phyloP scores from a whole-genome alignment of 129 eudicot species.

The Ambrosia artemisiifolia region DNA sequence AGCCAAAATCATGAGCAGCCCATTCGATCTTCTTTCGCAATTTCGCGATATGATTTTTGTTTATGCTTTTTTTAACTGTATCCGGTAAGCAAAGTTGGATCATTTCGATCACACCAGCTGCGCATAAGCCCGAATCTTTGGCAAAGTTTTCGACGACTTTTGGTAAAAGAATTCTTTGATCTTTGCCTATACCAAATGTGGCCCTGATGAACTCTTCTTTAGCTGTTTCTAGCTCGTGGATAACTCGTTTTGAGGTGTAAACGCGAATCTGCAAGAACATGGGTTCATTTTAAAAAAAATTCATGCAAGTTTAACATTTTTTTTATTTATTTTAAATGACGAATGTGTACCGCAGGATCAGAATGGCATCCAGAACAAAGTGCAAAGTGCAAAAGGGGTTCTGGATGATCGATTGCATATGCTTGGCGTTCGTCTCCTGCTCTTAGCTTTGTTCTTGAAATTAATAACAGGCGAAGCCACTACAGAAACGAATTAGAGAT shows the following conservation, averaged over 20 bases:
- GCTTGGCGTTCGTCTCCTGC: conserved; percentile 79
- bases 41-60: conserved; percentile 59
- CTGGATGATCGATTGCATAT: conserved; percentile 63
- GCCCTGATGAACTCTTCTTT: conserved; percentile 95
- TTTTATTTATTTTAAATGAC: background rate
- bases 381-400: conserved; percentile 93
- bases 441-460: conserved; percentile 76
- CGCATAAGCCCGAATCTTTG: conserved; percentile 72
- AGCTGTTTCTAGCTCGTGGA: conserved; percentile 78
- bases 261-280: conserved; percentile 64
- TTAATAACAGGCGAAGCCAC: conserved; percentile 69
- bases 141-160: conserved; percentile 70
- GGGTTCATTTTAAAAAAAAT: background rate
- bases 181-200: conserved; percentile 73
- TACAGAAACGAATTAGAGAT: conserved; percentile 20
- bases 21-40: conserved; percentile 63
- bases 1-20: conserved; percentile 72
- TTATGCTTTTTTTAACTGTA: conserved; percentile 53
- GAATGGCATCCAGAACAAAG: conserved; percentile 92
- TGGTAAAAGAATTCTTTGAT: conserved; percentile 70
- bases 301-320: background rate
- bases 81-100: conserved; percentile 72
- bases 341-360: conserved; percentile 79
- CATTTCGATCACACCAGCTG: conserved; percentile 68
- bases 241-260: conserved; percentile 74